Evolutionary conservation across 2,329 filamentous ascomycete genomes (phyloP).

Genomic region (Penicillium janthinellum): DNA sequence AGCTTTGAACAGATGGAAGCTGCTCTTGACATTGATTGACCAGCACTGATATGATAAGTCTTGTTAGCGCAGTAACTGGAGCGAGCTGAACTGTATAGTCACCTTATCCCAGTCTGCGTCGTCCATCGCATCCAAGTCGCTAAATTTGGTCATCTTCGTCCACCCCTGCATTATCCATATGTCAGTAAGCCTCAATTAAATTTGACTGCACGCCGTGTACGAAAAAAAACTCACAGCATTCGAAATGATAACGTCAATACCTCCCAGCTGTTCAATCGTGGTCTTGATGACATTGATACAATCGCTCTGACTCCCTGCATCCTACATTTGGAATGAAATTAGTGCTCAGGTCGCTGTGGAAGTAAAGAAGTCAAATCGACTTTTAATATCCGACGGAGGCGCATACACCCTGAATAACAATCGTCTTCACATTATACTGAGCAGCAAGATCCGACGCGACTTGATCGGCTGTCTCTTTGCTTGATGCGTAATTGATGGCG

Average conservation of each 20-base stretch:
- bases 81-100: slow-evolving; percentile 31
- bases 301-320: slow-evolving; percentile 63
- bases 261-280: slow-evolving; percentile 27
- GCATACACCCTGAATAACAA: slow-evolving; percentile 62
- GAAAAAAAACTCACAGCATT: slow-evolving; percentile 62
- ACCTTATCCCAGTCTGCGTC: slow-evolving; percentile 67
- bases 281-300: slow-evolving; percentile 62
- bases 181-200: background rate
- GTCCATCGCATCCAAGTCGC: slow-evolving; percentile 59
- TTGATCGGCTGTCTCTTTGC: slow-evolving; percentile 59
- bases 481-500: slow-evolving; percentile 72
- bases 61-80: background rate
- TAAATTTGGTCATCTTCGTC: slow-evolving; percentile 62
- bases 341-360: background rate
- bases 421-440: slow-evolving; percentile 54
- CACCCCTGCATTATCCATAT: slow-evolving; percentile 49
- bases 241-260: slow-evolving; percentile 73
- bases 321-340: slow-evolving; percentile 39
- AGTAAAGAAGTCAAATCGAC: too few species aligned
- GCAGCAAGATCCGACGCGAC: slow-evolving; percentile 59
- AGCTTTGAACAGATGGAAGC: slow-evolving; percentile 57
- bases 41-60: slow-evolving; percentile 52
- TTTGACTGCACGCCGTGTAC: background rate
- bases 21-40: slow-evolving; percentile 63
- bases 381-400: background rate